Evolutionary conservation across 805 yeast species (phyloP), one percentile per base, ranked within the genome.

Genomic region (Kregervanrija pseudodelftensis): DNA sequence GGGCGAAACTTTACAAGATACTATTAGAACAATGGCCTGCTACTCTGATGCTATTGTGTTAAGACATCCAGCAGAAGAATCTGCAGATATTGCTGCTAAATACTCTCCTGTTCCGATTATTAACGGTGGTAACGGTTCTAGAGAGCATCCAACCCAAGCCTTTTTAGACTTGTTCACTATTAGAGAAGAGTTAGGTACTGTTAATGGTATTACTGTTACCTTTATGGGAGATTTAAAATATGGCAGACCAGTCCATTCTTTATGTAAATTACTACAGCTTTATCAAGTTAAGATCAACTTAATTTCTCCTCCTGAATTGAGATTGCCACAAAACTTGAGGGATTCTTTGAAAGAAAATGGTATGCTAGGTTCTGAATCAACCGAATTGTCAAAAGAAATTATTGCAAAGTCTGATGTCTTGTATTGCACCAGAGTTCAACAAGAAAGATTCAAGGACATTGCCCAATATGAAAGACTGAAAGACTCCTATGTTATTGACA

Each of bases 61-160:
- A 66, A 88, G 99, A 73, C 99, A 93, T 63, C 98, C 99, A 50
- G 79, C 82, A 40, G 95, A 85, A 62, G 88, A 82, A 65, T 82
- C 95, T 56, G 96, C 95, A 43, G 87, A 82, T 57, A 80, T 84
- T 65, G 99, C 99, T 48, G 95, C 96, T 55, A 89, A 91, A 64
- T 93, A 81, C 72, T 88, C 97, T 17, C 96, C 96, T 45, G 89
- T 95, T 56, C 99, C 99, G 47, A 87, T 95, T 53, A 80, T 93
- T 64, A 93, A 93, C 62, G 99, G 96, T 62, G 99, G 99, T 61
- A 93, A 93, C 65, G 99, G 99, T 34, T 74, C 96, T 43, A 82
- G 88, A 67, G 99, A 93, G 73, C 99, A 93, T 68, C 99, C 99
- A 59, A 86, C 98, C 17, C 99, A 93, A 71, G 99, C 99, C 2